Evolutionary conservation across 768 basidiomycete genomes (phyloP).

Genomic region (Neoboletus brunneissimus): DNA sequence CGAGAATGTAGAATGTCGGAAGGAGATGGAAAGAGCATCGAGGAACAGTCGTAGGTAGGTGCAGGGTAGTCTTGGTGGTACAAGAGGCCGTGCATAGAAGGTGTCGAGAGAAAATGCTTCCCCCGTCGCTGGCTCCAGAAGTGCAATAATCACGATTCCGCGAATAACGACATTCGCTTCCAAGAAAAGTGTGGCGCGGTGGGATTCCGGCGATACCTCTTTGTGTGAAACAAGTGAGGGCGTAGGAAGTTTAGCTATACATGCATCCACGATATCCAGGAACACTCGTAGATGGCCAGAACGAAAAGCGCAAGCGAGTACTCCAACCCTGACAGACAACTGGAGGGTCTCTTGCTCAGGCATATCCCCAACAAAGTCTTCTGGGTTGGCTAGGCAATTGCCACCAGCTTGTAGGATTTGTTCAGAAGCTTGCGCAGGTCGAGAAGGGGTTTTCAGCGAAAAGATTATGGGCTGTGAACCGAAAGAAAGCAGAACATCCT

Average conservation of each 20-base stretch:
- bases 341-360: conserved; percentile 33
- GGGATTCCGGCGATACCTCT: conserved; percentile 10
- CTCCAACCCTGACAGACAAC: conserved; percentile 45
- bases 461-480: conserved; percentile 60
- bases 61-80: conserved; percentile 47
- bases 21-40: conserved; percentile 33
- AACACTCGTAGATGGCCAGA: conserved; percentile 57
- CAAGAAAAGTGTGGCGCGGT: conserved; percentile 30
- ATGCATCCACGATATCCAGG: conserved; percentile 39
- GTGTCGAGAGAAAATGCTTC: conserved; percentile 19
- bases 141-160: conserved; percentile 47
- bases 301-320: conserved; percentile 53
- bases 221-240: conserved; percentile 13
- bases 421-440: conserved; percentile 13
- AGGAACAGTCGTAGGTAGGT: conserved; percentile 56
- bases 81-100: conserved; percentile 61
- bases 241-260: conserved; percentile 25
- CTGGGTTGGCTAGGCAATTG: conserved; percentile 7
- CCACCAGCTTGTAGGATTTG: not conserved
- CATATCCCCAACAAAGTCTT: conserved; percentile 3
- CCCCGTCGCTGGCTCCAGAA: conserved; percentile 31
- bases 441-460: conserved; percentile 48
- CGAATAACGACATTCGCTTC: conserved; percentile 38
- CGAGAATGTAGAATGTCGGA: conserved; percentile 9
- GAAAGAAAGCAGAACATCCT: conserved; percentile 57